Evolutionary conservation across 805 yeast species (phyloP).

Genomic region (Kodamaea laetipori): DNA sequence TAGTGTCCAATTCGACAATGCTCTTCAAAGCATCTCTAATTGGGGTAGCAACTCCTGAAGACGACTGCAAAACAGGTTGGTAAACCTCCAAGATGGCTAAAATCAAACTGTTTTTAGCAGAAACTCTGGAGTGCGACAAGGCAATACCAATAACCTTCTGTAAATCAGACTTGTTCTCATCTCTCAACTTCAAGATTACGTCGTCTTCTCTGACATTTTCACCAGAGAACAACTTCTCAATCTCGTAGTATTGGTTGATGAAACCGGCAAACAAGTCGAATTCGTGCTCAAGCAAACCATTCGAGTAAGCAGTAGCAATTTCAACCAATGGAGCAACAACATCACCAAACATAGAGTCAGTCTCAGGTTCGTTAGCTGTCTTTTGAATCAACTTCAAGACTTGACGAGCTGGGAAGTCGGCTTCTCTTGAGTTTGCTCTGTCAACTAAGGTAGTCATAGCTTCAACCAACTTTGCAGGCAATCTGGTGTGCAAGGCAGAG

Average conservation of each 20-base stretch:
- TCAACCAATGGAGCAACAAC: slow-evolving; percentile 73
- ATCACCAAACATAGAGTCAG: slow-evolving; percentile 54
- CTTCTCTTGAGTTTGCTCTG: slow-evolving; percentile 62
- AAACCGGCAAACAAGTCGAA: slow-evolving; percentile 70
- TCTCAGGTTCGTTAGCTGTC: slow-evolving; percentile 51
- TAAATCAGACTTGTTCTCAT: slow-evolving; percentile 77
- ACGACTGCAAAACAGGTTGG: slow-evolving; percentile 74
- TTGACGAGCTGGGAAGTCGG: slow-evolving; percentile 93
- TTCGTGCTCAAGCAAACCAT: slow-evolving; percentile 85
- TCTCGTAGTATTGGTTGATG: slow-evolving; percentile 69
- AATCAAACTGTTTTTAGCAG: slow-evolving; percentile 88
- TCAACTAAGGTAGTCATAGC: slow-evolving; percentile 65
- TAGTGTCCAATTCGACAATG: slow-evolving; percentile 84
- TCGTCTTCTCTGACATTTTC: slow-evolving; percentile 82
- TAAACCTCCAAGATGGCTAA: slow-evolving; percentile 82
- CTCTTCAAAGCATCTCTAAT: slow-evolving; percentile 73
- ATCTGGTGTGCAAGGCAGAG: slow-evolving; percentile 89
- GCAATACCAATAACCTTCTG: slow-evolving; percentile 69
- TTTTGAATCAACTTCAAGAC: slow-evolving; percentile 71
- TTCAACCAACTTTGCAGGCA: slow-evolving; percentile 76
- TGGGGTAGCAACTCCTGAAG: slow-evolving; percentile 60
- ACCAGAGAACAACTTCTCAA: slow-evolving; percentile 79
- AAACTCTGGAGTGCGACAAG: slow-evolving; percentile 89
- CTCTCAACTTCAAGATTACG: slow-evolving; percentile 83
- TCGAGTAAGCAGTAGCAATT: slow-evolving; percentile 67